Evolutionary conservation across 75 land plant species (phyloP).

Genomic region (Chamaecyparis obtusa): DNA sequence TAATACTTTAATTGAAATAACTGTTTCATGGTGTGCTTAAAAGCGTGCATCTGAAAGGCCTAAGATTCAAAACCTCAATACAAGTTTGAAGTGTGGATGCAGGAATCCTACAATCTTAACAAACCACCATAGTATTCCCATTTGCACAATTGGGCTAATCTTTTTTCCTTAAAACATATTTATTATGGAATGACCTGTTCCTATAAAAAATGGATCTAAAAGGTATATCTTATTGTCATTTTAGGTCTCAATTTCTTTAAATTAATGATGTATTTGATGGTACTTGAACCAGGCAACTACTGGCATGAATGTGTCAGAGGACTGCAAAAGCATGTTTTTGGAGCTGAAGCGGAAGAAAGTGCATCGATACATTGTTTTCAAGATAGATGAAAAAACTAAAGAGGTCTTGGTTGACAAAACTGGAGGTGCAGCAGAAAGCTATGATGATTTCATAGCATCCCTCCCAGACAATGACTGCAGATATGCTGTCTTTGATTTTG

Average conservation of each 20-base stretch:
- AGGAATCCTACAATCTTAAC: not conserved
- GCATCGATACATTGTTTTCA: constrained; percentile 63
- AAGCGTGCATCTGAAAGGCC: not conserved
- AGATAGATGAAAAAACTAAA: constrained; percentile 54
- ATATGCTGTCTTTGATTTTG: constrained; percentile 66
- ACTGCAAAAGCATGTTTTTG: constrained; percentile 53
- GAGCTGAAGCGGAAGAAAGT: constrained; percentile 66
- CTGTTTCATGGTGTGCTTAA: not conserved
- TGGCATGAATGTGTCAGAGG: constrained; percentile 61
- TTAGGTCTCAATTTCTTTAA: not conserved
- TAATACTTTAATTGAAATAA: not conserved
- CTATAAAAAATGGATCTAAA: not conserved
- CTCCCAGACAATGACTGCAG: constrained; percentile 60
- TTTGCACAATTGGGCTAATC: not conserved
- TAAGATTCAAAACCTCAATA: not conserved
- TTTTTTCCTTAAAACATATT: not conserved
- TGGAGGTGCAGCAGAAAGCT: constrained; percentile 46
- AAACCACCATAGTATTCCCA: not conserved
- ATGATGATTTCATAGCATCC: constrained; percentile 49
- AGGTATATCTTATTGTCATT: not conserved
- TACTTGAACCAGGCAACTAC: constrained; percentile 31
- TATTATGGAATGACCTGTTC: not conserved
- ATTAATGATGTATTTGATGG: not conserved
- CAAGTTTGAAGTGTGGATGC: not conserved
- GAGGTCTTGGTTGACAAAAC: constrained; percentile 51